Conservation (phyloP, 768 basidiomycete species). For the Gloeopeniophorella convolvens region DNA sequence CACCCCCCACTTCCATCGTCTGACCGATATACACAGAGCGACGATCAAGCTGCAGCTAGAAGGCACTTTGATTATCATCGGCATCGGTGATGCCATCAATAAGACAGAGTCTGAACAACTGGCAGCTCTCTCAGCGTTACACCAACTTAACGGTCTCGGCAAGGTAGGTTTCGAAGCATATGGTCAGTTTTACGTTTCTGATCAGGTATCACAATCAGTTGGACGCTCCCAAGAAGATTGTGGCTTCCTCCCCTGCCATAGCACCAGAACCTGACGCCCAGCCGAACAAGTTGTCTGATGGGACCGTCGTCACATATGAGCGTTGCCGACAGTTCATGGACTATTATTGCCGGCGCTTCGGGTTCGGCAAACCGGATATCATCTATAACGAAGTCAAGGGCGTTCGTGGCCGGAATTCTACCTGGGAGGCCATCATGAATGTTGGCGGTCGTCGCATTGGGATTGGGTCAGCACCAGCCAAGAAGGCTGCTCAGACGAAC, state of each 20-base stretch:
- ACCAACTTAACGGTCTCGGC: constrained; percentile 58
- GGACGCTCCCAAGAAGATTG: constrained; percentile 3
- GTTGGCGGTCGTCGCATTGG: constrained; percentile 80
- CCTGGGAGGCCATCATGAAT: constrained; percentile 70
- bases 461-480: constrained; percentile 58
- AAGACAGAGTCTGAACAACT: constrained; percentile 66
- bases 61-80: constrained; percentile 38
- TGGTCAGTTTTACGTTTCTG: background rate
- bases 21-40: constrained; percentile 15
- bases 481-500: constrained; percentile 63
- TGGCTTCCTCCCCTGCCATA: background rate
- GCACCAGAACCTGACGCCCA: constrained; percentile 8
- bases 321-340: constrained; percentile 88
- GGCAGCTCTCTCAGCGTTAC: constrained; percentile 68
- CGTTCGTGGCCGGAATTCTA: constrained; percentile 19
- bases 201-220: background rate
- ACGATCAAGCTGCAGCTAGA: constrained; percentile 11
- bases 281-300: constrained; percentile 41
- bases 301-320: constrained; percentile 56
- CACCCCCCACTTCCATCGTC: background rate
- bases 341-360: constrained; percentile 81
- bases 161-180: constrained; percentile 44
- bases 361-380: constrained; percentile 68
- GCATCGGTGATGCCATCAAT: constrained; percentile 51
- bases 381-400: constrained; percentile 38